Percentiles rank a stretch among this genome's conserved stretches.
These are phyloP conservation scores for Curvularia spicifera DNA, from an alignment of 2,329 filamentous ascomycete species.

Conservation along the genomic window DNA sequence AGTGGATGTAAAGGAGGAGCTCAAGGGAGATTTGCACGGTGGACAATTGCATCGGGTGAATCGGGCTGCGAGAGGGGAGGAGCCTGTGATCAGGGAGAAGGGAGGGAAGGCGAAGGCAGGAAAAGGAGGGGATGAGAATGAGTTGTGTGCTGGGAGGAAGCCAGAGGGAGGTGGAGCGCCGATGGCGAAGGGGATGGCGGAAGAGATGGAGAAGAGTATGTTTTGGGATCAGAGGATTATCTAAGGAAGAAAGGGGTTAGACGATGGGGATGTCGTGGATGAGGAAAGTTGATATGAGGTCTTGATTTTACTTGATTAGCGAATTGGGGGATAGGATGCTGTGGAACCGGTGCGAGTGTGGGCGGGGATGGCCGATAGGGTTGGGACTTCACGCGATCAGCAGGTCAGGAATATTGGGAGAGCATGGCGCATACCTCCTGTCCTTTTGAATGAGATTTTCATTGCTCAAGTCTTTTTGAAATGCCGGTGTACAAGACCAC, in stretches of 20 bases:
- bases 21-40: conserved; percentile 46
- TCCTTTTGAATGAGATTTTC: background rate
- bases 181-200: conserved; percentile 38
- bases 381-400: background rate
- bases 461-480: conserved; percentile 26
- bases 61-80: conserved; percentile 26
- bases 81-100: background rate
- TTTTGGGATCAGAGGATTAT: conserved; percentile 40
- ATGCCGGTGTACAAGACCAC: conserved; percentile 64
- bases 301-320: no score
- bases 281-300: background rate
- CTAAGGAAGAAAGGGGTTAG: conserved; percentile 3
- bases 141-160: conserved; percentile 32
- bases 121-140: background rate
- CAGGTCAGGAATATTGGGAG: background rate
- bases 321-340: background rate
- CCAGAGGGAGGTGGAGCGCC: conserved; percentile 22
- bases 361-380: background rate
- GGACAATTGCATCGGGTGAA: conserved; percentile 45
- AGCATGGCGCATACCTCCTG: background rate
- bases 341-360: background rate
- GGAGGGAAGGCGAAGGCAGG: background rate
- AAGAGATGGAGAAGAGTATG: conserved; percentile 38
- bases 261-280: background rate
- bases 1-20: conserved; percentile 33